phyloP scores from a whole-genome alignment of 2,329 filamentous ascomycete species.

The Phialophora macrospora region DNA sequence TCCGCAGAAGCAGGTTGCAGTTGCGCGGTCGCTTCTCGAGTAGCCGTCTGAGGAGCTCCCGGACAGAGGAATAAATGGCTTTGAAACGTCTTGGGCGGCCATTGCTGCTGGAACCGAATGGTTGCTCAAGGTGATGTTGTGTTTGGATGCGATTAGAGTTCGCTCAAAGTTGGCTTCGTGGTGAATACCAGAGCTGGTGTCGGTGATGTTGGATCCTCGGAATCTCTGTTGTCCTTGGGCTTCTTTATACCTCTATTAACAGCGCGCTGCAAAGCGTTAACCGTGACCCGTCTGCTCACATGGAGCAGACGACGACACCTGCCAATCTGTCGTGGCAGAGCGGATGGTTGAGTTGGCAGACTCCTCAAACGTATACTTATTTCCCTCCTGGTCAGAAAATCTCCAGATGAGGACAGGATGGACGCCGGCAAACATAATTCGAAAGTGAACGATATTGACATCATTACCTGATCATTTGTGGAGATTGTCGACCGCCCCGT shows the following conservation, averaged over 20 bases:
- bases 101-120: not conserved
- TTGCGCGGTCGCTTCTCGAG: constrained; percentile 56
- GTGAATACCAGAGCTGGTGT: not conserved
- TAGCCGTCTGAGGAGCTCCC: constrained; percentile 51
- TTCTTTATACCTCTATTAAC: not conserved
- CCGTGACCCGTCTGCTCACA: not conserved
- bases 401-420: constrained; percentile 6
- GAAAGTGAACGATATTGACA: not conserved
- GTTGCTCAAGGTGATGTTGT: not conserved
- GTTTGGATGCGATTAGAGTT: not conserved
- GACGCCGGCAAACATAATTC: not conserved
- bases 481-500: too few species aligned
- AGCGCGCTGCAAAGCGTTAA: not conserved
- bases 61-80: constrained; percentile 48
- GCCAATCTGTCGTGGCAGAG: constrained; percentile 6
- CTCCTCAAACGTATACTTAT: not conserved
- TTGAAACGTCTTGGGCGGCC: constrained; percentile 1
- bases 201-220: not conserved
- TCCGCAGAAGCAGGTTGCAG: constrained; percentile 65
- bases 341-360: not conserved
- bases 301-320: not conserved
- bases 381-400: constrained; percentile 6
- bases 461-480: not conserved
- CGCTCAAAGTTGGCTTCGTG: not conserved
- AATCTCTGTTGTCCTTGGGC: not conserved